phyloP scores from a whole-genome alignment of 2,329 filamentous ascomycete species.

The Pseudocercospora vitis region DNA sequence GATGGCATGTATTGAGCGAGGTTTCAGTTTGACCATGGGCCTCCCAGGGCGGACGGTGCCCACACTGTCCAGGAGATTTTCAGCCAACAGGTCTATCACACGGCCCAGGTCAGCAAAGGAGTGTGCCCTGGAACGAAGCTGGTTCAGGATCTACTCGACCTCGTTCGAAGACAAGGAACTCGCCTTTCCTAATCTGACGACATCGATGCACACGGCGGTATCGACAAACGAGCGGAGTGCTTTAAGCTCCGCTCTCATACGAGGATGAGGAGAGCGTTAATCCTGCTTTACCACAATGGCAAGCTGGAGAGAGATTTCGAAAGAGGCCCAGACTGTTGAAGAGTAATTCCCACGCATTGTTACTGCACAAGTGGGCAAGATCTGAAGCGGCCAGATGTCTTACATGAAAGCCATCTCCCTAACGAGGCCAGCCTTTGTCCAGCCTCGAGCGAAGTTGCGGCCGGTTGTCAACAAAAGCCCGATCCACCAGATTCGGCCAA shows the following conservation, averaged over 20 bases:
- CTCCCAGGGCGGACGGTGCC: no score
- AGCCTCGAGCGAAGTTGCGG: slow-evolving; percentile 46
- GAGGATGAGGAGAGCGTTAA: background rate
- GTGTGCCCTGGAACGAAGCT: no score
- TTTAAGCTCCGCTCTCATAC: background rate
- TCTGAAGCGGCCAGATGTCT: background rate
- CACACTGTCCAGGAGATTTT: no score
- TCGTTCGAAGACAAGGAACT: no score
- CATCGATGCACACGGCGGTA: background rate
- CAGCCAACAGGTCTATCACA: no score
- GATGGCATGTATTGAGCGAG: no score
- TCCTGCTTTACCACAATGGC: background rate
- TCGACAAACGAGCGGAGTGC: background rate
- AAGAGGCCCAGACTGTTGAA: background rate
- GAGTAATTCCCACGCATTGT: background rate
- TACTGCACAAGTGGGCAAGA: no score
- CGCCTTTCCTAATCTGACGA: no score
- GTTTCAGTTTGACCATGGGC: no score
- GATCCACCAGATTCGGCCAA: slow-evolving; percentile 47
- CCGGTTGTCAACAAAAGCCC: slow-evolving; percentile 42
- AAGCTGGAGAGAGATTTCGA: background rate
- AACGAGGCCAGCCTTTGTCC: slow-evolving; percentile 45
- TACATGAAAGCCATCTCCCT: slow-evolving; percentile 41
- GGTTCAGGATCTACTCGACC: no score
- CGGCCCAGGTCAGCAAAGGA: no score